phyloP scores from a whole-genome alignment of 164 flowering plant genomes.

The Tetracentron sinense region DNA sequence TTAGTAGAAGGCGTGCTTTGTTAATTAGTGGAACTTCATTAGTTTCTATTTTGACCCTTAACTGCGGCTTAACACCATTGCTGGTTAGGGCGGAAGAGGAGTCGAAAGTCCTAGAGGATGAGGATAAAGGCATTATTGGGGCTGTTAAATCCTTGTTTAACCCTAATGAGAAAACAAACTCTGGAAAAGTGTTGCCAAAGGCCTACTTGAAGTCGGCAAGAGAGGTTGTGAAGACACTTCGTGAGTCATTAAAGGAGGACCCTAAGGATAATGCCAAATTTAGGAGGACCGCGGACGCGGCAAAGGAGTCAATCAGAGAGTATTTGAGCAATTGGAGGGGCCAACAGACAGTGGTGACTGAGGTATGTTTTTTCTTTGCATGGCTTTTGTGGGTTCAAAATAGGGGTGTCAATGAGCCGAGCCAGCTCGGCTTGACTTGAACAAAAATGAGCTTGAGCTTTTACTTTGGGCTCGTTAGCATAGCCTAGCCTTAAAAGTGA shows the following conservation, averaged over 20 bases:
- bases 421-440: too few species aligned
- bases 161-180: slow-evolving; percentile 86
- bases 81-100: slow-evolving; percentile 47
- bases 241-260: slow-evolving; percentile 80
- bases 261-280: slow-evolving; percentile 71
- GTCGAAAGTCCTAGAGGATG: slow-evolving; percentile 31
- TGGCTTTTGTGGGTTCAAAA: neutral
- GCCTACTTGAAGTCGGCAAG: slow-evolving; percentile 87
- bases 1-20: slow-evolving; percentile 28
- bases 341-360: slow-evolving; percentile 42
- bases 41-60: slow-evolving; percentile 30
- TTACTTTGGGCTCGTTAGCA: too few species aligned
- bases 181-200: slow-evolving; percentile 87
- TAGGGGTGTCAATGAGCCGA: too few species aligned
- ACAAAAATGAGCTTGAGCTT: too few species aligned
- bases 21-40: slow-evolving; percentile 26
- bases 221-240: slow-evolving; percentile 79
- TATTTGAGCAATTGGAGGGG: slow-evolving; percentile 79
- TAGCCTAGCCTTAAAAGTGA: too few species aligned
- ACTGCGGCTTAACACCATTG: slow-evolving; percentile 28
- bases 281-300: slow-evolving; percentile 87
- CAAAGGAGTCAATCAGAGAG: slow-evolving; percentile 87
- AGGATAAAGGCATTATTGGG: slow-evolving; percentile 58
- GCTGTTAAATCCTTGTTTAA: slow-evolving; percentile 66
- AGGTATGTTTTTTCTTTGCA: slow-evolving; percentile 36